Evolutionary conservation across 768 basidiomycete genomes (phyloP).

Genomic region (Boletus sp.): DNA sequence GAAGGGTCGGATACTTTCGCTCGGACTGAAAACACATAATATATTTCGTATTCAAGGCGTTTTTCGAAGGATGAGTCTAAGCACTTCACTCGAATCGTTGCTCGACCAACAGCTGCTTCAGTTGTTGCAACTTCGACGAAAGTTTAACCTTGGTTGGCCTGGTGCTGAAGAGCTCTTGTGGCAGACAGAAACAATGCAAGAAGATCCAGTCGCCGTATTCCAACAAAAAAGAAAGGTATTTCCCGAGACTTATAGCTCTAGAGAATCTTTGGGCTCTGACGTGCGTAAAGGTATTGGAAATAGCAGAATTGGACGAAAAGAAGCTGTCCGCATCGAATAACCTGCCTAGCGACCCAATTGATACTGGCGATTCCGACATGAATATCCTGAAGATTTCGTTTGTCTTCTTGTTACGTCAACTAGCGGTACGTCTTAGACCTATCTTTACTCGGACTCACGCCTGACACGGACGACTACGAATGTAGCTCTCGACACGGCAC

Average conservation of each 20-base stretch:
- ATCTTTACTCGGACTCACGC: not conserved
- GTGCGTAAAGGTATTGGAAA: conserved; percentile 3
- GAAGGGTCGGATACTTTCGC: not conserved
- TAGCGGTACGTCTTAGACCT: conserved; percentile 43
- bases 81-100: conserved; percentile 58
- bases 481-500: conserved; percentile 62
- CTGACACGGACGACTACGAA: not conserved
- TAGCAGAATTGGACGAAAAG: conserved; percentile 47
- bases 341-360: conserved; percentile 58
- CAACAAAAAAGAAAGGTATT: conserved; percentile 32
- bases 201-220: conserved; percentile 39
- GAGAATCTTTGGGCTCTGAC: not conserved
- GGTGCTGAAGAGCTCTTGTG: conserved; percentile 57
- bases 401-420: conserved; percentile 61
- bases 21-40: conserved; percentile 32
- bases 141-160: conserved; percentile 63
- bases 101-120: conserved; percentile 56
- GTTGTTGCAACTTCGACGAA: conserved; percentile 49
- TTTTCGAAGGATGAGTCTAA: conserved; percentile 65
- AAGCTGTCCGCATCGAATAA: conserved; percentile 38
- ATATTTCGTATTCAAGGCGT: conserved; percentile 25
- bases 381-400: conserved; percentile 66
- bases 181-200: conserved; percentile 46
- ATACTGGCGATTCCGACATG: conserved; percentile 34
- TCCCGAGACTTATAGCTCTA: not conserved